Conservation (phyloP, 495 filamentous ascomycete species). For the Trichoderma parareesei region DNA sequence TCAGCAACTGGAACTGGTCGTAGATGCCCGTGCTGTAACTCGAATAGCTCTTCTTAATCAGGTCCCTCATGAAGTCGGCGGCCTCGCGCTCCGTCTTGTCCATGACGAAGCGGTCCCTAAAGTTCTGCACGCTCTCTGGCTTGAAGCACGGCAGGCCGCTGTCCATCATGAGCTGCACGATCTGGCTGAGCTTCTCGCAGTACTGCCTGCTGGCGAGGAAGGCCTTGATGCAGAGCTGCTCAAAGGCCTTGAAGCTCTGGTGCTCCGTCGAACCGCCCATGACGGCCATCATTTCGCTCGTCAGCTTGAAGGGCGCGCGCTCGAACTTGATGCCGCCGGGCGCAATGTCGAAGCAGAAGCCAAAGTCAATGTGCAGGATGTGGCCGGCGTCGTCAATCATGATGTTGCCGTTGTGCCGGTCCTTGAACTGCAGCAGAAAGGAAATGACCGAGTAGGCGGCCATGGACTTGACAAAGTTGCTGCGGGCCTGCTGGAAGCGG, state of each 20-base stretch:
- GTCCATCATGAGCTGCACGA: conserved; percentile 92
- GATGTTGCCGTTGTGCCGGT: conserved; percentile 98
- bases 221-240: conserved; percentile 90
- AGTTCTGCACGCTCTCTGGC: conserved; percentile 85
- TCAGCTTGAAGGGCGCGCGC: conserved; percentile 96
- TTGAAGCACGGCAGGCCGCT: conserved; percentile 98
- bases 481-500: conserved; percentile 88
- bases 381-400: conserved; percentile 97
- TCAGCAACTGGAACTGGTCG: conserved; percentile 93
- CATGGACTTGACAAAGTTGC: conserved; percentile 99
- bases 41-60: conserved; percentile 79
- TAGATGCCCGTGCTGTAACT: conserved; percentile 88
- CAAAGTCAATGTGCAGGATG: conserved; percentile 98
- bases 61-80: conserved; percentile 82
- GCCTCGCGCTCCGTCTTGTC: conserved; percentile 93
- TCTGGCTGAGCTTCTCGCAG: conserved; percentile 74
- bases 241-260: conserved; percentile 90
- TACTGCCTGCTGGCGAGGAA: conserved; percentile 89
- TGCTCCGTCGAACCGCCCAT: conserved; percentile 85
- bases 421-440: conserved; percentile 96
- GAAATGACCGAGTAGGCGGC: conserved; percentile 99
- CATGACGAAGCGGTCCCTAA: conserved; percentile 86
- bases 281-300: conserved; percentile 92
- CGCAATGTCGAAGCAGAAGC: conserved; percentile 98
- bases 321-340: conserved; percentile 96